Evolutionary conservation across 1,284 basidiomycete species (phyloP), one percentile per base, ranked within the genome.

Genomic region (Puccinia polysora): DNA sequence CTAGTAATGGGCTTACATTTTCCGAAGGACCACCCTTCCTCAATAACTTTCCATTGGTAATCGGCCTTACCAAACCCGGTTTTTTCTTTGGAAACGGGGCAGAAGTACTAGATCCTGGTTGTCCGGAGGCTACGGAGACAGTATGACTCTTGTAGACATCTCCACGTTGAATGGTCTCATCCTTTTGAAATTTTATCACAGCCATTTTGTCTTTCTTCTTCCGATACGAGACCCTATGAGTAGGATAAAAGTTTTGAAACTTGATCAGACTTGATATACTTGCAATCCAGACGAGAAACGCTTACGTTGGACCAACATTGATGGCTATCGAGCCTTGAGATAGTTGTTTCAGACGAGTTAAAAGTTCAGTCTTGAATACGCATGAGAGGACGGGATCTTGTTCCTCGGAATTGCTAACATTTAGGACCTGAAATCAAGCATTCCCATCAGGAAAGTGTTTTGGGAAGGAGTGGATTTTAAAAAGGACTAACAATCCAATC

Each of bases 161-260:
- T 74, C 90, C 88, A 71, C 86, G 86, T n/a, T 80, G 82, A 20
- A 95, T 82, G 12, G 87, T 87, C 80, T 96, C 92, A 79, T 97
- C 93, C 82, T 91, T 97, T 77, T 88, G 81, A 75, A 92, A 89
- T 78, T 89, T 89, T 81, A 99, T 92, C 70, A 86, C 83, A 1
- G 89, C 87, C 79, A 88, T 88, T 83, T 98, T 99, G 77, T 95
- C 94, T 81, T 93, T 97, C 85, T 97, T 98, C 85, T 98, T 98
- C 49, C 85, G 84, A 79, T 96, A 98, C 60, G 89, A 86, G 74
- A 96, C 82, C 1, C 90, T 94, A 73, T 10, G n/a, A n/a, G n/a
- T n/a, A n/a, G n/a, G n/a, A n/a, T n/a, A n/a, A n/a, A 12, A 1
- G 12, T 10, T 28, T 28, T 14, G 47, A 75, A 72, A 76, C 70